Base-by-base conservation (phyloP, 1,284 basidiomycete genomes). In the Heterobasidion parviporum region DNA sequence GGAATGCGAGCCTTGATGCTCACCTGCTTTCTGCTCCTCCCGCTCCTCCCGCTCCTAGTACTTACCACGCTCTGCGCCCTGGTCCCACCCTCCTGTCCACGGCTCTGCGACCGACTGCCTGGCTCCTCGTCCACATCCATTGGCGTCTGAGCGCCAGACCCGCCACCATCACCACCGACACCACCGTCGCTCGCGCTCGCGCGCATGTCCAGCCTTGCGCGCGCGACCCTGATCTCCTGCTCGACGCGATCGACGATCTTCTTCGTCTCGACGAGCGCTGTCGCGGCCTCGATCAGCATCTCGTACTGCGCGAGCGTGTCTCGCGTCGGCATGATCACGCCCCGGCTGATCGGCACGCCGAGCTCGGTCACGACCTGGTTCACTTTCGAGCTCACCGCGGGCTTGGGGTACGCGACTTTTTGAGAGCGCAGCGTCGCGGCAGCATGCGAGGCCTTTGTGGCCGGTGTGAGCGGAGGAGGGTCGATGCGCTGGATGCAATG, bases 291-390 rank as follows among this genome's bases (percentile, higher is more conserved):
- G 34, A 95, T 67, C 14, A 97, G 70, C 5, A 76, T 74, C 60
- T 95, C 92, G 38, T 93, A 75, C 60, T 80, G 81, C 52, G 80
- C 76, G 54, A 87, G 75, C 61, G 92, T 96, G 33, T 85, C 82
- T 36, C 83, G 78, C 1, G 94, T 96, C 14, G 94, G 94, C 92
- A 97, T 96, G 60, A 95, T 88, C 53, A 95, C 88, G 52, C 97
- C 78, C 12, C 88, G 81, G 15, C 78, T 77, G 59, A 84, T 77
- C n/a, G 78, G 80, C 41, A 95, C 74, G 12, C 87, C 86, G 15
- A 94, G 76, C 68, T 96, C 92, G 15, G 77, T 70, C 20, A 97
- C 77, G 14, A 86, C 78, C 57, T 88, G 83, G 3, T 81, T 78
- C 62, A 95, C 82, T 74, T 89, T 81, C 57, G 81, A 82, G 3